Conservation (phyloP, 805 yeast genomes). For the Pichia occidentalis region DNA sequence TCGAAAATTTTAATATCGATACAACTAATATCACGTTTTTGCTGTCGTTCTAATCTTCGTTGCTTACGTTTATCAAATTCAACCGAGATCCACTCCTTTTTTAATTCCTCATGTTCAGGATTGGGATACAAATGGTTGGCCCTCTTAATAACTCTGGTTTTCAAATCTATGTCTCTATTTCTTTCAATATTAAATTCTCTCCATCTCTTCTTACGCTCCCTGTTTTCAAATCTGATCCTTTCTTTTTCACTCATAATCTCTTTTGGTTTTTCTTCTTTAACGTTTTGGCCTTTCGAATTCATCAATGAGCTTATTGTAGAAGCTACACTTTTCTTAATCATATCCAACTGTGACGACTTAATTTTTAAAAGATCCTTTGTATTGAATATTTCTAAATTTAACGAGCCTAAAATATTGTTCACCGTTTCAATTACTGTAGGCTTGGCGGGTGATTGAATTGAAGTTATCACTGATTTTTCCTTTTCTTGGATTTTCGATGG, state of each 20-base stretch:
- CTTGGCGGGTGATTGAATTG: constrained; percentile 3
- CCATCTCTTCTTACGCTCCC: constrained; percentile 80
- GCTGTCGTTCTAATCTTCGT: constrained; percentile 46
- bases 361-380: constrained; percentile 6
- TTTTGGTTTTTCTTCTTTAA: constrained; percentile 4
- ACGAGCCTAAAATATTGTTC: constrained; percentile 8
- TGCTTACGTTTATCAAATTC: constrained; percentile 65
- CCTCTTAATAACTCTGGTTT: constrained; percentile 68
- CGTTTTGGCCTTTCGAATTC: constrained; percentile 3
- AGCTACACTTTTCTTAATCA: constrained; percentile 13
- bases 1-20: constrained; percentile 11
- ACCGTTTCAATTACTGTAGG: constrained; percentile 7
- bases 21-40: constrained; percentile 20
- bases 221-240: constrained; percentile 56
- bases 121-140: constrained; percentile 65
- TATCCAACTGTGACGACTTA: constrained; percentile 9
- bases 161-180: constrained; percentile 81
- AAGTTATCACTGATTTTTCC: not conserved
- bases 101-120: constrained; percentile 45
- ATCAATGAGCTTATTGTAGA: constrained; percentile 11
- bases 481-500: too few relatives aligned
- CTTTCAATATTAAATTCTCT: constrained; percentile 71
- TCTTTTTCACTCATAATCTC: constrained; percentile 39
- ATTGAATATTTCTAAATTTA: constrained; percentile 10
- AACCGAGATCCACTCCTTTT: constrained; percentile 60